Percentiles rank a stretch among this genome's conserved stretches.
phyloP scores from a whole-genome alignment of 1,139 yeast species.

The Pichia kudriavzevii region DNA sequence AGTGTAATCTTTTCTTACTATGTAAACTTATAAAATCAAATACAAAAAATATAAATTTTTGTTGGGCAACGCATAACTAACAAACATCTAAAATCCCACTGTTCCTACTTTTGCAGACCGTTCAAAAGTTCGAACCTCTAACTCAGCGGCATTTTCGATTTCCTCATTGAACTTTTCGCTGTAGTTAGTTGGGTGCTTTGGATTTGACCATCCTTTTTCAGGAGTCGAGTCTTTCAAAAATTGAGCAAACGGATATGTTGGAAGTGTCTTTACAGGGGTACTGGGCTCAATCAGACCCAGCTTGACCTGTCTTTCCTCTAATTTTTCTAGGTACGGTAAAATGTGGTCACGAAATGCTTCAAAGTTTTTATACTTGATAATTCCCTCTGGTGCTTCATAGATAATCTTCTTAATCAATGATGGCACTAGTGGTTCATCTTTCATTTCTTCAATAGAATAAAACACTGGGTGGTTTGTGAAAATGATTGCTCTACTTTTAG shows the following conservation, averaged over 20 bases:
- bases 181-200: constrained; percentile 20
- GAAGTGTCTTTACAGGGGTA: constrained; percentile 51
- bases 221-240: constrained; percentile 30
- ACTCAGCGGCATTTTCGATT: constrained; percentile 16
- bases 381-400: constrained; percentile 59
- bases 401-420: constrained; percentile 54
- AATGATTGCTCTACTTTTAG: constrained; percentile 43
- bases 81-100: constrained; percentile 1
- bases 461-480: constrained; percentile 62
- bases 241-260: constrained; percentile 56
- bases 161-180: constrained; percentile 20
- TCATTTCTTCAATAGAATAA: constrained; percentile 67
- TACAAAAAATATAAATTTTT: no score
- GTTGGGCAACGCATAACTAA: background rate
- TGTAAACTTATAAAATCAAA: background rate
- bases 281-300: constrained; percentile 48
- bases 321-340: constrained; percentile 46
- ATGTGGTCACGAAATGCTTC: constrained; percentile 52
- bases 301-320: constrained; percentile 51
- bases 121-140: constrained; percentile 20
- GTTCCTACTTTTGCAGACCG: constrained; percentile 13
- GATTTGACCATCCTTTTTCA: constrained; percentile 41
- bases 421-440: constrained; percentile 70
- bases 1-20: no score
- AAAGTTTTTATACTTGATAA: constrained; percentile 57